A percentile compares a stretch with the other conserved stretches of the same genome.
Evolutionary conservation across 495 filamentous ascomycete genomes (phyloP).

Genomic region (Daldinia caldariorum): DNA sequence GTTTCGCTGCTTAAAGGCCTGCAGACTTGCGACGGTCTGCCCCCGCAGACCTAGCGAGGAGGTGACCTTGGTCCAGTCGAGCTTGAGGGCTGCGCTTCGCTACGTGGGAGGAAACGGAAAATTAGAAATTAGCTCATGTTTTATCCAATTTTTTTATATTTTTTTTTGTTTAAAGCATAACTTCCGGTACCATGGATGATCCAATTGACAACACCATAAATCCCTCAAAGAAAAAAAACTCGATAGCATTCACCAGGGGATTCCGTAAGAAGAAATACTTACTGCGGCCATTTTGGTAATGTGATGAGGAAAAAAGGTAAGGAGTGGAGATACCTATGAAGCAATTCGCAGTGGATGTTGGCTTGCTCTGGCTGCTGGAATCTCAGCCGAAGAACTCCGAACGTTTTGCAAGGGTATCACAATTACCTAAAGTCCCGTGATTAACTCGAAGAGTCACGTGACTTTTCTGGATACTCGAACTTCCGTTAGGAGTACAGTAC

Average conservation of each 20-base stretch:
- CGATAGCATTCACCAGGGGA: background rate
- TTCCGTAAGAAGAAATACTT: slow-evolving; percentile 58
- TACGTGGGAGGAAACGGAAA: slow-evolving; percentile 54
- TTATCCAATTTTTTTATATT: slow-evolving; percentile 4
- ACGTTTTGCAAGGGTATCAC: slow-evolving; percentile 25
- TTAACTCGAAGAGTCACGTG: slow-evolving; percentile 37
- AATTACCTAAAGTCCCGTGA: slow-evolving; percentile 33
- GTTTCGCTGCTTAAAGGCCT: slow-evolving; percentile 99
- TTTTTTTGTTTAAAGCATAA: background rate
- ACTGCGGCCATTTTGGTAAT: slow-evolving; percentile 86
- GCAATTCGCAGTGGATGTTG: slow-evolving; percentile 49
- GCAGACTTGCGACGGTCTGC: slow-evolving; percentile 86
- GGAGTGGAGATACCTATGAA: slow-evolving; percentile 59
- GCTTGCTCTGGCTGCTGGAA: slow-evolving; percentile 34
- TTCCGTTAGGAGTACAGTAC: too few relatives aligned
- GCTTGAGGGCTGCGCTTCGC: slow-evolving; percentile 98
- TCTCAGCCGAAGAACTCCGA: slow-evolving; percentile 35
- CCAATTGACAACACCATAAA: slow-evolving; percentile 25
- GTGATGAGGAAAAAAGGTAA: slow-evolving; percentile 53
- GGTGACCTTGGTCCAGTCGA: slow-evolving; percentile 96
- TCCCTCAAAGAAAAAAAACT: background rate
- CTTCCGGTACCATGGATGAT: slow-evolving; percentile 22
- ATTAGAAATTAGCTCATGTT: slow-evolving; percentile 61
- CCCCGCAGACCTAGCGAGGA: slow-evolving; percentile 94
- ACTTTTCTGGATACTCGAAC: background rate